Conservation (phyloP, 2,329 filamentous ascomycete species). For the Botrytis aclada region DNA sequence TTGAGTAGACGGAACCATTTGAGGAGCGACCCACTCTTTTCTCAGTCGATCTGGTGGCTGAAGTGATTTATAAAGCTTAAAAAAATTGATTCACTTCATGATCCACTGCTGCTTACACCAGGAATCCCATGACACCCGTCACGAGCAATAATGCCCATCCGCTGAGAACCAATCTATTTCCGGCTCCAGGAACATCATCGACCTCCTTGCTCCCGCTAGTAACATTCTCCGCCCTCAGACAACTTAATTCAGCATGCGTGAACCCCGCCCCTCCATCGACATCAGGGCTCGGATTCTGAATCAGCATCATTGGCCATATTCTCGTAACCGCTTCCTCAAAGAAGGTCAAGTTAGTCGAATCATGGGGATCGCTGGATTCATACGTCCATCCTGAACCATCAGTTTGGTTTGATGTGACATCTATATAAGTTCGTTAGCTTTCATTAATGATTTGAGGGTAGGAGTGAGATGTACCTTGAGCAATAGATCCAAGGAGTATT, state of each 20-base stretch:
- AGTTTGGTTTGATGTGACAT: background rate
- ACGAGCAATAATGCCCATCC: background rate
- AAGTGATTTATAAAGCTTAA: background rate
- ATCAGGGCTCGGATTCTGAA: background rate
- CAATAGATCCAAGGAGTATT: background rate
- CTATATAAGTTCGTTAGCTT: background rate
- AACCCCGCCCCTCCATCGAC: background rate
- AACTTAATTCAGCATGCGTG: background rate
- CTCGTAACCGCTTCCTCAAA: conserved; percentile 1
- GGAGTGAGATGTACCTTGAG: background rate
- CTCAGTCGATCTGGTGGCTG: background rate
- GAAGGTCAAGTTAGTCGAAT: background rate
- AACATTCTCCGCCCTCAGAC: background rate
- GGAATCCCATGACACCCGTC: background rate
- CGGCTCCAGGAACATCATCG: background rate
- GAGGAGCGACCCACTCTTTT: background rate
- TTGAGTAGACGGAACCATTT: background rate
- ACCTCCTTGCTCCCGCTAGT: conserved; percentile 3
- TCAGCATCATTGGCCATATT: conserved; percentile 8
- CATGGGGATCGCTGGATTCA: background rate
- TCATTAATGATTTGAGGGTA: background rate
- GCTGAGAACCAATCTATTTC: background rate
- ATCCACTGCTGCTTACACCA: background rate
- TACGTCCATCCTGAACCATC: conserved; percentile 1
- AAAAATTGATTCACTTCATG: background rate